A percentile compares a stretch with the other conserved stretches of the same genome.
Conservation (phyloP, 2,329 filamentous ascomycete genomes). For the Exophiala calicioides region DNA sequence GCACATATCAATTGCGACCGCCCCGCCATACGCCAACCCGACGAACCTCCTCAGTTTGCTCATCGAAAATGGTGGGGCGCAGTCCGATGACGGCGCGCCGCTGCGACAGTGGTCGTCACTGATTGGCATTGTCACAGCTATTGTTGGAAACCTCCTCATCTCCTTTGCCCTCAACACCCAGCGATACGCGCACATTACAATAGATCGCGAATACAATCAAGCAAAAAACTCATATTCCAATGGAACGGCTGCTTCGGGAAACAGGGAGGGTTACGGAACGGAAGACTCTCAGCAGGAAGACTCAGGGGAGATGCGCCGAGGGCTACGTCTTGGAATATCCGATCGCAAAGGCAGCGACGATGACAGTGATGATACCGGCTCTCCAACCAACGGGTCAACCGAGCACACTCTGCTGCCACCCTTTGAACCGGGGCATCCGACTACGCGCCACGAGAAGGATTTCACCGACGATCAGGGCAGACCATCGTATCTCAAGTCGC, state of each 20-base stretch:
- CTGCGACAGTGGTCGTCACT: slow-evolving; percentile 73
- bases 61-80: background rate
- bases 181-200: slow-evolving; percentile 86
- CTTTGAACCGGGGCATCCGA: slow-evolving; percentile 5
- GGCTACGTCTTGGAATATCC: slow-evolving; percentile 14
- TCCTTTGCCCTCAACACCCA: slow-evolving; percentile 95
- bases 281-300: slow-evolving; percentile 23
- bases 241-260: background rate
- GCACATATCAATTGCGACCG: slow-evolving; percentile 7
- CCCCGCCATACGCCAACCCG: slow-evolving; percentile 1
- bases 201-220: slow-evolving; percentile 69
- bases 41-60: slow-evolving; percentile 1
- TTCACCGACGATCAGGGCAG: slow-evolving; percentile 47
- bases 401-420: background rate
- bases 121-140: slow-evolving; percentile 91
- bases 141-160: slow-evolving; percentile 89
- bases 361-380: slow-evolving; percentile 18
- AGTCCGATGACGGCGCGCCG: slow-evolving; percentile 13
- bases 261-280: slow-evolving; percentile 21
- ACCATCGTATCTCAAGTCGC: slow-evolving; percentile 80
- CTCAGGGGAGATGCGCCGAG: slow-evolving; percentile 22
- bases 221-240: slow-evolving; percentile 33
- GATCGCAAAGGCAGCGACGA: slow-evolving; percentile 9
- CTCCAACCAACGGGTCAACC: slow-evolving; percentile 9
- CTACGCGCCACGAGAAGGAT: slow-evolving; percentile 31